Conservation (phyloP, 1,284 basidiomycete genomes). For the Puccinia novopanici region DNA sequence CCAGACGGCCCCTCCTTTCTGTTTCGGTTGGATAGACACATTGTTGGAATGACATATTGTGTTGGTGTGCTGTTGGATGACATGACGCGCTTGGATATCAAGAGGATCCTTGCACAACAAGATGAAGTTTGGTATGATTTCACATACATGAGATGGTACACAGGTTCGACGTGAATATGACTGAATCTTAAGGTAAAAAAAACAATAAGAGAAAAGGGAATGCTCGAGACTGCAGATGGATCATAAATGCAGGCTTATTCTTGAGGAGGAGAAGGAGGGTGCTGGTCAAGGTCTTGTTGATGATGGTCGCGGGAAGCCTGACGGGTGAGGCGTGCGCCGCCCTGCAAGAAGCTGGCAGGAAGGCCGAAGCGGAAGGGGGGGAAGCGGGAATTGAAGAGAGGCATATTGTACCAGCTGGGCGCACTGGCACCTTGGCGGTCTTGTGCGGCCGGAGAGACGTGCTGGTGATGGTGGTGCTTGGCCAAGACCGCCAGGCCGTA, state of each 20-base stretch:
- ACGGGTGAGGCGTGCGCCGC: conserved; percentile 7
- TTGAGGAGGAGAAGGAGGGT: not conserved
- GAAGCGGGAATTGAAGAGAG: not conserved
- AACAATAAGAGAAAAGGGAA: too few relatives aligned
- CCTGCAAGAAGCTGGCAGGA: conserved; percentile 33
- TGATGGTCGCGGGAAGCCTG: conserved; percentile 4
- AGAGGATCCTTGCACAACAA: too few relatives aligned
- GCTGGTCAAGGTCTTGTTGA: not conserved
- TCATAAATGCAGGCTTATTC: not conserved
- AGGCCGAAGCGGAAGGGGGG: conserved; percentile 27
- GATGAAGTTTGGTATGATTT: too few relatives aligned
- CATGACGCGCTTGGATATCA: too few relatives aligned
- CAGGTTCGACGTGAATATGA: too few relatives aligned
- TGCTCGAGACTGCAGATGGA: not conserved
- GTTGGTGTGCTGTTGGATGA: too few relatives aligned
- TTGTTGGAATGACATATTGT: too few relatives aligned
- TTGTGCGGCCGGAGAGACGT: not conserved
- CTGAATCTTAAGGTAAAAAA: too few relatives aligned
- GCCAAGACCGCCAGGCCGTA: conserved; percentile 31
- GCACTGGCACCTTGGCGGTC: not conserved
- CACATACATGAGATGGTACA: too few relatives aligned
- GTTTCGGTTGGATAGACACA: too few relatives aligned
- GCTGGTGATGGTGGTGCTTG: not conserved
- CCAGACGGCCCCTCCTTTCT: too few relatives aligned
- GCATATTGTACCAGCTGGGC: not conserved